A percentile compares a stretch with the other conserved stretches of the same genome.
Evolutionary conservation across 73 alveolate species (phyloP).

Genomic region (Tetrahymena malaccensis): DNA sequence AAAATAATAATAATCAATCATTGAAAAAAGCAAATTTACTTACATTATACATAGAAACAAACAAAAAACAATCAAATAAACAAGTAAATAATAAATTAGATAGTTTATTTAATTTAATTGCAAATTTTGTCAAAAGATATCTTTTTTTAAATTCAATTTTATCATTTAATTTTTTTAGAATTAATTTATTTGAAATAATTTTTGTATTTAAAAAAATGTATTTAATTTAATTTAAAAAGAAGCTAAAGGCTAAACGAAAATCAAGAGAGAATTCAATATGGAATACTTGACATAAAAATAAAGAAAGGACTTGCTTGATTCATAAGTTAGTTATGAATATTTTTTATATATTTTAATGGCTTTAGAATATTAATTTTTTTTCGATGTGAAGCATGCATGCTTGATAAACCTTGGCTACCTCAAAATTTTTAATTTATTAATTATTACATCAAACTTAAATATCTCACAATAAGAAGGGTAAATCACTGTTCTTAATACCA

Average conservation of each 20-base stretch:
- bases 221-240: too few species aligned
- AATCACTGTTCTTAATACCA: conserved; percentile 88
- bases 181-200: too few species aligned
- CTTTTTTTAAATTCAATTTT: not conserved
- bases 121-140: not conserved
- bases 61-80: too few species aligned
- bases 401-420: not conserved
- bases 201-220: too few species aligned
- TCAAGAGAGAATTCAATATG: not conserved
- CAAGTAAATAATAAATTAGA: not conserved
- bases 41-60: too few species aligned
- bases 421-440: not conserved
- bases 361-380: not conserved
- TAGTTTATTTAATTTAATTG: not conserved
- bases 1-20: not conserved
- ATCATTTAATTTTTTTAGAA: too few species aligned
- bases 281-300: not conserved
- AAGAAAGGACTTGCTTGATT: not conserved
- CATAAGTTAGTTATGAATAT: not conserved
- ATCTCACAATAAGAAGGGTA: conserved; percentile 58
- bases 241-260: not conserved
- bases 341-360: not conserved
- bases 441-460: not conserved
- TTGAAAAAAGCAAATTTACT: not conserved
- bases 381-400: not conserved